These are phyloP conservation scores for Gaeumannomyces sp. DNA, from an alignment of 2,329 filamentous ascomycete genomes.

Conservation along the genomic window DNA sequence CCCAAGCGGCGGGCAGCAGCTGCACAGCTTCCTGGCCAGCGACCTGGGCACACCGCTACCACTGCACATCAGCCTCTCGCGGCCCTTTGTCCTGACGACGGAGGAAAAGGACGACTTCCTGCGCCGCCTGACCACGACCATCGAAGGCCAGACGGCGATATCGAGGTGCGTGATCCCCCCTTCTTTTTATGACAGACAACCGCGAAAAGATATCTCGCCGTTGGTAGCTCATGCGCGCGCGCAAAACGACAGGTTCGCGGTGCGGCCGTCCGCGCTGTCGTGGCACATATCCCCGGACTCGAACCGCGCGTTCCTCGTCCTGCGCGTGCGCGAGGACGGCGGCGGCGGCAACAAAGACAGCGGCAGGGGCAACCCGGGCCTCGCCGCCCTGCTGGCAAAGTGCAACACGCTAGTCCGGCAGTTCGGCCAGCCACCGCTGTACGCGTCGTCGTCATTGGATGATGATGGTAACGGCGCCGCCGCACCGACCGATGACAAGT, in stretches of 20 bases:
- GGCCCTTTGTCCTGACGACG: conserved; percentile 68
- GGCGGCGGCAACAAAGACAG: not conserved
- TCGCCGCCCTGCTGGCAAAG: conserved; percentile 56
- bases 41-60: conserved; percentile 73
- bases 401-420: conserved; percentile 58
- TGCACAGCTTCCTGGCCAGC: conserved; percentile 67
- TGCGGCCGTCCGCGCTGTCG: conserved; percentile 33
- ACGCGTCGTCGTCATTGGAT: conserved; percentile 32
- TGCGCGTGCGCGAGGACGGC: conserved; percentile 47
- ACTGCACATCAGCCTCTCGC: conserved; percentile 85
- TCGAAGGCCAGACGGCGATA: conserved; percentile 21
- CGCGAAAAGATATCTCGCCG: too few species aligned
- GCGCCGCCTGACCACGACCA: conserved; percentile 38
- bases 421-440: conserved; percentile 66
- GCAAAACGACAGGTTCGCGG: conserved; percentile 24
- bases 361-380: conserved; percentile 36
- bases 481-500: conserved; percentile 38
- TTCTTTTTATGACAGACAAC: too few species aligned
- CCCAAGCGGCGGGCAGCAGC: conserved; percentile 18
- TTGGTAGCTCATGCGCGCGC: too few species aligned
- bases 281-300: conserved; percentile 51
- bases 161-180: not conserved
- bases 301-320: conserved; percentile 77
- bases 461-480: conserved; percentile 11
- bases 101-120: conserved; percentile 67